Evolutionary conservation across 1,284 basidiomycete genomes (phyloP), one percentile per base, ranked within the genome.

Genomic region (Leccinum olivaceoglutinosum): DNA sequence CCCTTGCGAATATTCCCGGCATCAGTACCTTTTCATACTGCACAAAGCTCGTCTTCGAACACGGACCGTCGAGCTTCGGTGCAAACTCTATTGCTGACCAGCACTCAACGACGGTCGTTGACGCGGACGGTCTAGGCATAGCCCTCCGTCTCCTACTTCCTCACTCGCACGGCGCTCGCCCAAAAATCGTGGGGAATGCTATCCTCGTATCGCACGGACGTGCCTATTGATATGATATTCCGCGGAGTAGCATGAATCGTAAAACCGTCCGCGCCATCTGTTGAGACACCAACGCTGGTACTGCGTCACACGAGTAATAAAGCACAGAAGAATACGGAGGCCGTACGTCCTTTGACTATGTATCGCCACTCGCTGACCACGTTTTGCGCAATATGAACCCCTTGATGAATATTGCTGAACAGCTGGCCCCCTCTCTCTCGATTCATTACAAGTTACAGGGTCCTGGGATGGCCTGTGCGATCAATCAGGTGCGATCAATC

Each of bases 91-190:
- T 69, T 58, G 62, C 32, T 53, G 21, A 58, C 59, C 51, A 64
- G 63, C 69, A 18, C 16, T 63, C 70, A 70, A 69, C 63, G 60
- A 61, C 62, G 56, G 70, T 59, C 18, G 34, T 64, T 25, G 32
- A 32, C 14, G 8, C 14, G 29, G 29, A 44, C 38, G 36, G 5
- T 12, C 62, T 29, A 34, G 7, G 55, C 56, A 68, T 60, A 38
- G 67, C 71, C 62, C 34, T 14, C 36, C 32, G 16, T 57, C 54
- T 58, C 25, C n/a, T 32, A 58, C 55, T n/a, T 41, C 11, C 29
- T 2, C 25, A 0, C 25, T 65, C 63, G 14, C 67, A 66, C 62
- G 62, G 58, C 56, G 34, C 29, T 29, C 9, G 18, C 55, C 36
- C 59, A 39, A 44, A 18, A 59, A 55, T 60, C 63, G 59, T 63